These are phyloP conservation scores for Pistacia integerrima DNA, from an alignment of 345 rosid species.

Conservation along the genomic window DNA sequence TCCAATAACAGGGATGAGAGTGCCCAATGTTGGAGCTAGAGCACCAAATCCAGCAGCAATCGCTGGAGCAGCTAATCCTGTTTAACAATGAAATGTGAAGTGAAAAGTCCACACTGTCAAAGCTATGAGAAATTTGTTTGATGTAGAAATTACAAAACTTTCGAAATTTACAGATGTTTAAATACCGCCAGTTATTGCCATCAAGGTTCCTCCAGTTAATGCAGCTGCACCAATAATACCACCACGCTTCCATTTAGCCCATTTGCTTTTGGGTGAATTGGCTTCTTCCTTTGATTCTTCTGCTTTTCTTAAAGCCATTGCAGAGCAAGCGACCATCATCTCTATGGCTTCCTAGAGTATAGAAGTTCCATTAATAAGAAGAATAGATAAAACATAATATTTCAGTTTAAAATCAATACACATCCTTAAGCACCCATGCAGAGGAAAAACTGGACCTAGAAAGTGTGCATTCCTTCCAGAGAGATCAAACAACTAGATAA, in stretches of 20 bases:
- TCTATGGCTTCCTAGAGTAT: slow-evolving; percentile 71
- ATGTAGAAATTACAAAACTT: slow-evolving; percentile 5
- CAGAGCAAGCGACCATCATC: slow-evolving; percentile 83
- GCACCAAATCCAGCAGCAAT: slow-evolving; percentile 97
- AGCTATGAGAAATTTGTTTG: slow-evolving; percentile 1
- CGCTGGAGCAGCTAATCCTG: slow-evolving; percentile 98
- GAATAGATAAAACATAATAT: not conserved
- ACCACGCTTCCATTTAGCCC: slow-evolving; percentile 94
- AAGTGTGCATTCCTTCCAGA: not conserved
- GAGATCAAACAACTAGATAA: slow-evolving; percentile 2
- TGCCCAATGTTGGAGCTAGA: slow-evolving; percentile 90
- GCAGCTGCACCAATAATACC: slow-evolving; percentile 98
- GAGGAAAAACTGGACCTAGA: not conserved
- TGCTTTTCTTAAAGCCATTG: slow-evolving; percentile 78
- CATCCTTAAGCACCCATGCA: not conserved
- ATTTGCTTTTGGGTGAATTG: slow-evolving; percentile 45
- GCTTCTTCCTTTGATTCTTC: slow-evolving; percentile 59
- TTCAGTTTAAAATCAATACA: not conserved
- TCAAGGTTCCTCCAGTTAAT: slow-evolving; percentile 84
- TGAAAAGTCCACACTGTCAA: slow-evolving; percentile 14
- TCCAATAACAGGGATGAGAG: slow-evolving; percentile 91
- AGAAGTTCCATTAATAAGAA: slow-evolving; percentile 14
- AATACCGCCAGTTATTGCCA: slow-evolving; percentile 97
- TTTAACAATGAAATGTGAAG: slow-evolving; percentile 21
- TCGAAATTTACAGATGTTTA: slow-evolving; percentile 10